Evolutionary conservation across 2,329 filamentous ascomycete species (phyloP), one percentile per base, ranked within the genome.

Genomic region (Harringtonia aguacate): DNA sequence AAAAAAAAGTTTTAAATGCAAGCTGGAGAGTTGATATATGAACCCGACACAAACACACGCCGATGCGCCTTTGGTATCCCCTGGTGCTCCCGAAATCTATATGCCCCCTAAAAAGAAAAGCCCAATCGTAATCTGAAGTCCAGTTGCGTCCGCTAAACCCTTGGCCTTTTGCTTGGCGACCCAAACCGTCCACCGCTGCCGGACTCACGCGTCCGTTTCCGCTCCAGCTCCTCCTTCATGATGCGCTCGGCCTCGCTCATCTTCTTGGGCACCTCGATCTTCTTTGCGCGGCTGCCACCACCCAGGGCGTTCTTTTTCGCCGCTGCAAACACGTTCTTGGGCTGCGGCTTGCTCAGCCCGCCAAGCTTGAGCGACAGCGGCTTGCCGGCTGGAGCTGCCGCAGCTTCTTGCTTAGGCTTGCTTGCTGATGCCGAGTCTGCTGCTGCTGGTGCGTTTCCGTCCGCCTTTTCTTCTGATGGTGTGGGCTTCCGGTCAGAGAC

Each of bases 191-290:
- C 24, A 10, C 43, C 40, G 10, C 33, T 24, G 27, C 39, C 1
- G 60, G 61, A 4, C 58, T 69, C 72, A 39, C 76, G 67, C 29
- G 69, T 62, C 44, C 81, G 70, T 58, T 87, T 88, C 50, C 73
- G 70, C 53, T 87, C 83, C 62, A 86, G 72, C 57, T 89, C 84
- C 54, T 85, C 82, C 61, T 83, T 86, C 88, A 94, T 95, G 55
- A 92, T 94, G 43, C 83, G 75, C 63, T 90, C 87, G 4, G 81
- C 83, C 58, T 94, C 86, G 55, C 84, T 90, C 75, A 94, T 90
- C 55, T 85, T 92, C 69, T 85, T 87, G 2, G 79, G 80, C 44
- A 74, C 73, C 48, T 78, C 77, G 28, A 65, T 54, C 58, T 86
- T 86, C 61, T 86, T 86, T 4, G 72, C 66, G 1, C 61, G 57